Conservation (phyloP, 163 green algal species). For the Scenedesmus sp. region DNA sequence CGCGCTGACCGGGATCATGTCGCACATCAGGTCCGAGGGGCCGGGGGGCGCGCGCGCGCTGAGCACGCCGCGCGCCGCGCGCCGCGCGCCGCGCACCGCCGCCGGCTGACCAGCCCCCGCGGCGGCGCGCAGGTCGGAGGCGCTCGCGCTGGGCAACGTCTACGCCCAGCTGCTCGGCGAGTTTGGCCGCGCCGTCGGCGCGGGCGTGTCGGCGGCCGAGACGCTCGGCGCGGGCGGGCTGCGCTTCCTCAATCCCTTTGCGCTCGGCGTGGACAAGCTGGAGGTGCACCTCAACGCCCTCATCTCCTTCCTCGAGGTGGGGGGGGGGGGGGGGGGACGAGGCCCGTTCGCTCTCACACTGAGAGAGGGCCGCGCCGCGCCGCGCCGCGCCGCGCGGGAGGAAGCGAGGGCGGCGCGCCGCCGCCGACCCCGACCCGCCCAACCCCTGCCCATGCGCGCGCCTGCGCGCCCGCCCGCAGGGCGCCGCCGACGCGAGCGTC, state of each 20-base stretch:
- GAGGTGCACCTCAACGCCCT: conserved; percentile 16
- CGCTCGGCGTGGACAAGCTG: conserved; percentile 12
- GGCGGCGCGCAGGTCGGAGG: not conserved
- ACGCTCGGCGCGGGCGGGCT: not conserved
- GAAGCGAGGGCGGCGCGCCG: too few species aligned
- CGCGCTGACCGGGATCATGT: not conserved
- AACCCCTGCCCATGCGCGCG: not conserved
- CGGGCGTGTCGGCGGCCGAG: not conserved
- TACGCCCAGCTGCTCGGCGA: conserved; percentile 25
- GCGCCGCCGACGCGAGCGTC: too few species aligned
- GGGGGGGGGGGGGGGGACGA: too few species aligned
- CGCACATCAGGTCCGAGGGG: conserved; percentile 22
- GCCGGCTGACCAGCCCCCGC: not conserved
- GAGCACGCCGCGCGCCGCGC: not conserved
- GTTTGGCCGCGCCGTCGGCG: conserved; percentile 36
- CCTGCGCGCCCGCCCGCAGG: not conserved
- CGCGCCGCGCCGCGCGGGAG: too few species aligned
- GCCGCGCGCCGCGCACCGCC: not conserved
- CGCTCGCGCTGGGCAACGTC: conserved; percentile 9
- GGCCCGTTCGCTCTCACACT: not conserved
- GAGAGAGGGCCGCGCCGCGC: too few species aligned
- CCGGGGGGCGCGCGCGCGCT: not conserved
- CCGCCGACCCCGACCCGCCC: not conserved
- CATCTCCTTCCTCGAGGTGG: conserved; percentile 38
- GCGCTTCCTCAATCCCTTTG: conserved; percentile 23